Evolutionary conservation across 2,329 filamentous ascomycete species (phyloP).

Genomic region (Rhexocercosporidium sp.): DNA sequence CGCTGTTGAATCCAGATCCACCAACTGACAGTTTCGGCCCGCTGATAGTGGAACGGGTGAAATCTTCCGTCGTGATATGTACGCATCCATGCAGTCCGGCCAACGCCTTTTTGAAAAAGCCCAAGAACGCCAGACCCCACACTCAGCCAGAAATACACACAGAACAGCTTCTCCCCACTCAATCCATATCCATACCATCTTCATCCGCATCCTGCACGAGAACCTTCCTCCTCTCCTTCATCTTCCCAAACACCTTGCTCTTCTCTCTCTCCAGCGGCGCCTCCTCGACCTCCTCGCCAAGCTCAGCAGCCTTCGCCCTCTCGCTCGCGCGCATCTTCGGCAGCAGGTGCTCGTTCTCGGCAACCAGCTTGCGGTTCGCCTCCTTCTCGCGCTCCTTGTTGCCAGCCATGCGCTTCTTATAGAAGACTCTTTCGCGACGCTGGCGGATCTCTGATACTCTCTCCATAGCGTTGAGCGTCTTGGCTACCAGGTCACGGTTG

Average conservation of each 20-base stretch:
- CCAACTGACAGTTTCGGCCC: neutral
- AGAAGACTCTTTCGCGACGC: conserved; percentile 87
- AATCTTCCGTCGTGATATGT: neutral
- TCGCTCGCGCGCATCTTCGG: conserved; percentile 71
- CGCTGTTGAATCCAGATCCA: neutral
- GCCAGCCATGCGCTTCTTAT: conserved; percentile 90
- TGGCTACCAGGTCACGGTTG: conserved; percentile 87
- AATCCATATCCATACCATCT: conserved; percentile 56
- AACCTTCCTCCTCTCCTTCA: conserved; percentile 47
- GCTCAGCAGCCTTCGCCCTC: conserved; percentile 43
- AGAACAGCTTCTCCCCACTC: conserved; percentile 31
- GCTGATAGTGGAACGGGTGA: neutral
- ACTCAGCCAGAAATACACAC: conserved; percentile 15
- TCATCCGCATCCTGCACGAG: conserved; percentile 48
- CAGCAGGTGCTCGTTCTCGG: conserved; percentile 90
- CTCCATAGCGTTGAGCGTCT: conserved; percentile 91
- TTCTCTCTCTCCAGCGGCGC: conserved; percentile 55
- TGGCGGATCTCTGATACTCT: conserved; percentile 84
- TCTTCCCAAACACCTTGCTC: conserved; percentile 46
- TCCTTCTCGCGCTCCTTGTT: conserved; percentile 84
- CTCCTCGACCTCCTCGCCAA: conserved; percentile 44
- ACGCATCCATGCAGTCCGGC: conserved; percentile 16
- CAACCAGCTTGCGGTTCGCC: conserved; percentile 84
- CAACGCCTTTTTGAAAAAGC: conserved; percentile 16
- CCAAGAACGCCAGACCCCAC: conserved; percentile 27